Evolutionary conservation across 2,329 filamentous ascomycete genomes (phyloP).

Genomic region (Trichoderma guizhouense): DNA sequence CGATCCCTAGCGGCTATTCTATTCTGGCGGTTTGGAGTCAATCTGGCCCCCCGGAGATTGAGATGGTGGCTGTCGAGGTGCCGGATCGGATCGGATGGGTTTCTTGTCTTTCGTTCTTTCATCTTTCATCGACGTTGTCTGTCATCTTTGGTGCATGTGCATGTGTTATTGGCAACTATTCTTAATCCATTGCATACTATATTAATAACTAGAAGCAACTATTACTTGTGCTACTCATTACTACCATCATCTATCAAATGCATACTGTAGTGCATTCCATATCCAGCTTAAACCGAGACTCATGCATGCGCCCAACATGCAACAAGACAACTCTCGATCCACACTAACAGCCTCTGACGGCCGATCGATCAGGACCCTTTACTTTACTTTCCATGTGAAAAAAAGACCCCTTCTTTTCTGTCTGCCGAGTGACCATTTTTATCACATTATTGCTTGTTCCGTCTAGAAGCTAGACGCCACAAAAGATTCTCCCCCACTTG

Average conservation of each 20-base stretch:
- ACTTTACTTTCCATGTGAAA: not conserved
- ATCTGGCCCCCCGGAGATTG: not conserved
- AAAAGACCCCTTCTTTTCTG: not conserved
- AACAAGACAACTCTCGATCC: not conserved
- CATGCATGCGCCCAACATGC: not conserved
- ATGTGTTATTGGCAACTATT: not conserved
- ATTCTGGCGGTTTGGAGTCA: not conserved
- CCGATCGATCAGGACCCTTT: not conserved
- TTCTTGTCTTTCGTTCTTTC: not conserved
- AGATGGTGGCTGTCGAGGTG: not conserved
- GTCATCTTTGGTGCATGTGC: not conserved
- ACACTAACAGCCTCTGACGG: not conserved
- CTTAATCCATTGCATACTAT: not conserved
- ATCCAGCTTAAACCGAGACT: not conserved
- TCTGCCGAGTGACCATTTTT: not conserved
- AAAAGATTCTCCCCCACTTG: not conserved
- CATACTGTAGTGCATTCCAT: not conserved
- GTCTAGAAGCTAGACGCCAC: conserved; percentile 2
- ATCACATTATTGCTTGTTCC: not conserved
- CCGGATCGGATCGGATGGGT: not conserved
- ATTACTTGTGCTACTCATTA: not conserved
- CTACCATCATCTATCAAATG: not conserved
- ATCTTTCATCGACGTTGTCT: not conserved
- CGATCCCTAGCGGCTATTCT: not conserved
- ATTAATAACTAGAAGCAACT: not conserved